Conservation (phyloP, 768 basidiomycete genomes). For the Panaeolus papilionaceus region DNA sequence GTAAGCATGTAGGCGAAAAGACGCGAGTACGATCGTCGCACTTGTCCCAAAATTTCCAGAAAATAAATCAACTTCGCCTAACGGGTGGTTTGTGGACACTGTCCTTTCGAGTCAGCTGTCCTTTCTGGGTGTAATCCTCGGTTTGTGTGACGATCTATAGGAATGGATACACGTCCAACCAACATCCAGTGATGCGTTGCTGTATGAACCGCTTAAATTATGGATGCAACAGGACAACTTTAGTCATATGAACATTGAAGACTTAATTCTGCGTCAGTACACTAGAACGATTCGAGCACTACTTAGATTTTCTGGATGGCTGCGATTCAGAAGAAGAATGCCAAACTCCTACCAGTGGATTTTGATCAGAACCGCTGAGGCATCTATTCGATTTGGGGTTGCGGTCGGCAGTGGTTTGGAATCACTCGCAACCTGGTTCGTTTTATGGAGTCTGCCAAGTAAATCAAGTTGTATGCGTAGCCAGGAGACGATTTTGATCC, state of each 20-base stretch:
- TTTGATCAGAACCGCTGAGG: not conserved
- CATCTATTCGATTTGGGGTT: not conserved
- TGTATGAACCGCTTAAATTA: not conserved
- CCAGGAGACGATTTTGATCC: too few relatives aligned
- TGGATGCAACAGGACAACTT: not conserved
- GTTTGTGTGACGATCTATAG: not conserved
- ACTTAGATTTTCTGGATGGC: not conserved
- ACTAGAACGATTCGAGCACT: not conserved
- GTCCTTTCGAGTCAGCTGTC: not conserved
- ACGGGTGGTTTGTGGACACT: not conserved
- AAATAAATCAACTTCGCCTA: not conserved
- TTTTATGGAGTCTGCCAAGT: not conserved
- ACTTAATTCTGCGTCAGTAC: not conserved
- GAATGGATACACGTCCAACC: not conserved
- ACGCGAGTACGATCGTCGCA: constrained; percentile 1
- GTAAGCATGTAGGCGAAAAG: not conserved
- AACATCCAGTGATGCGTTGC: not conserved
- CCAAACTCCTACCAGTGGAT: too few relatives aligned
- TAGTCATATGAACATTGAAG: not conserved
- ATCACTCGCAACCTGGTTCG: not conserved
- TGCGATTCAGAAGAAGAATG: too few relatives aligned
- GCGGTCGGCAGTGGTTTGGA: not conserved
- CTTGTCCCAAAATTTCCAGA: not conserved
- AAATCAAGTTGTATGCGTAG: not conserved
- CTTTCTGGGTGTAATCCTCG: constrained; percentile 4